A percentile compares a stretch with the other conserved stretches of the same genome.
These are phyloP conservation scores for Aspergillus ruber DNA, from an alignment of 2,329 filamentous ascomycete genomes.

Conservation along the genomic window DNA sequence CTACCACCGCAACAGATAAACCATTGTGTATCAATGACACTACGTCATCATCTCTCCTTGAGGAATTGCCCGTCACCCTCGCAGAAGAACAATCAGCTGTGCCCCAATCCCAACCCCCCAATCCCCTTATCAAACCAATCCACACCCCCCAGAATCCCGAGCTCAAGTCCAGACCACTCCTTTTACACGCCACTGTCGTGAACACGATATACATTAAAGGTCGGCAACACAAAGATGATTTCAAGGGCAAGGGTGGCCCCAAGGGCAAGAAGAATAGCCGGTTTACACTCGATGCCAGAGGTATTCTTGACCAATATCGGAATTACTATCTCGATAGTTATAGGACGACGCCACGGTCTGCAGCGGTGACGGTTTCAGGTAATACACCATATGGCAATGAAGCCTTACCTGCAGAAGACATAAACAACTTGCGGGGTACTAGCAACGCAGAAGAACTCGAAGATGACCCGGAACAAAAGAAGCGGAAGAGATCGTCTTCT, in stretches of 20 bases:
- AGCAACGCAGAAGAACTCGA: background rate
- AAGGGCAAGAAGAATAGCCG: slow-evolving; percentile 12
- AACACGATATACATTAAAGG: slow-evolving; percentile 68
- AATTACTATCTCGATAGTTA: slow-evolving; percentile 29
- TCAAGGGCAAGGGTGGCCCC: slow-evolving; percentile 3
- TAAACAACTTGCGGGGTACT: background rate
- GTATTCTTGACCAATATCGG: slow-evolving; percentile 25
- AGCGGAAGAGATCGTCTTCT: background rate
- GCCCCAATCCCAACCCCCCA: background rate
- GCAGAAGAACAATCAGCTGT: slow-evolving; percentile 2
- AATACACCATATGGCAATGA: background rate
- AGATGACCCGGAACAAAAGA: background rate
- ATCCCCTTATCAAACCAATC: background rate
- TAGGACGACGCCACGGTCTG: slow-evolving; percentile 13
- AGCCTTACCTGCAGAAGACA: background rate
- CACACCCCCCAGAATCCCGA: background rate
- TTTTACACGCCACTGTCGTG: slow-evolving; percentile 76
- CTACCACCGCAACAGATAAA: background rate
- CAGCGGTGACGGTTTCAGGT: background rate
- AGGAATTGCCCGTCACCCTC: slow-evolving; percentile 7
- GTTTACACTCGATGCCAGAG: slow-evolving; percentile 45
- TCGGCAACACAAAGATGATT: slow-evolving; percentile 8
- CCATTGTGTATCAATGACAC: background rate
- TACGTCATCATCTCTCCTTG: background rate
- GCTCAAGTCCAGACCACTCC: slow-evolving; percentile 48